Evolutionary conservation across 2,329 filamentous ascomycete species (phyloP).

Genomic region (Aspergillus luchuensis): DNA sequence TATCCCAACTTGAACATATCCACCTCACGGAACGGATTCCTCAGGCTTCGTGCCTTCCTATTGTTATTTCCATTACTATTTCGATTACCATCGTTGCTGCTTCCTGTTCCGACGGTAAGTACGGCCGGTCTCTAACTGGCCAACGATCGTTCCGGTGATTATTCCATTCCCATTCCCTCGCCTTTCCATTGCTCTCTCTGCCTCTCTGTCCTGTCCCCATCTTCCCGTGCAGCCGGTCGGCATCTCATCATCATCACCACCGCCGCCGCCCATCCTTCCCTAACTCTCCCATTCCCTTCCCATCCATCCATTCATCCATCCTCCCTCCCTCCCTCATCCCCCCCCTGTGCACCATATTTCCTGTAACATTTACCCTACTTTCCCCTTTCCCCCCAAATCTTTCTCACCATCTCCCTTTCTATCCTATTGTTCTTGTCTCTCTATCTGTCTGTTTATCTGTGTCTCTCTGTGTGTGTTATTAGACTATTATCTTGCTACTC

Average conservation of each 20-base stretch:
- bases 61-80: slow-evolving; percentile 15
- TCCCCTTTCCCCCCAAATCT: slow-evolving; percentile 10
- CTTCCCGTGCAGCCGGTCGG: slow-evolving; percentile 8
- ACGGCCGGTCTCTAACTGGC: slow-evolving; percentile 13
- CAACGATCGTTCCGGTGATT: slow-evolving; percentile 22
- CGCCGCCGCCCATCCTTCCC: slow-evolving; percentile 7
- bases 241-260: slow-evolving; percentile 9
- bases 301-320: slow-evolving; percentile 17
- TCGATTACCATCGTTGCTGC: slow-evolving; percentile 14
- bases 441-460: background rate
- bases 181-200: slow-evolving; percentile 10
- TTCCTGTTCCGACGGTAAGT: slow-evolving; percentile 12
- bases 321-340: slow-evolving; percentile 7
- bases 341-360: slow-evolving; percentile 17
- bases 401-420: slow-evolving; percentile 16
- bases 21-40: slow-evolving; percentile 5
- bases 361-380: slow-evolving; percentile 16
- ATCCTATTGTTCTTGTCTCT: slow-evolving; percentile 15
- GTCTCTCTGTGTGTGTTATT: slow-evolving; percentile 8
- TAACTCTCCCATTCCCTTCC: slow-evolving; percentile 14
- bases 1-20: background rate
- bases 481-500: slow-evolving; percentile 8
- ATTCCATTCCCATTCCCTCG: slow-evolving; percentile 16
- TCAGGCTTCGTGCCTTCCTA: slow-evolving; percentile 4
- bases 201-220: background rate